A percentile compares a stretch with the other conserved stretches of the same genome.
Conservation (phyloP, 257 asterid species). For the Capsicum baccatum region DNA sequence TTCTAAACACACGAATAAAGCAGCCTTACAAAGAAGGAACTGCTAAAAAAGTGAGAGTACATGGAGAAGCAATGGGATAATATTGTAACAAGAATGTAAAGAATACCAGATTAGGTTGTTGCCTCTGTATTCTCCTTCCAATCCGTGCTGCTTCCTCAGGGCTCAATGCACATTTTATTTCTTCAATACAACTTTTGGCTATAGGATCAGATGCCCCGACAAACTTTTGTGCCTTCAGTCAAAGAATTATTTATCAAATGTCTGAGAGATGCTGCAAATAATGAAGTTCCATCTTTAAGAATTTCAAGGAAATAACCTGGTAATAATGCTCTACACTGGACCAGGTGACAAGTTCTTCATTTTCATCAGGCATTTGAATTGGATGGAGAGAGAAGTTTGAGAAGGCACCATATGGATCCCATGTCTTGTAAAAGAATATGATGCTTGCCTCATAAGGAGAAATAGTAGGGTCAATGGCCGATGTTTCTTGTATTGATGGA, state of each 20-base stretch:
- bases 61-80: not conserved
- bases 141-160: constrained; percentile 98
- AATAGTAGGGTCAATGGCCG: constrained; percentile 79
- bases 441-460: constrained; percentile 88
- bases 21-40: not conserved
- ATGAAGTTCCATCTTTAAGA: not conserved
- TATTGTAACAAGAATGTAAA: constrained; percentile 1
- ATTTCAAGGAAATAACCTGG: constrained; percentile 60
- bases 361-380: constrained; percentile 69
- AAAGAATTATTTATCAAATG: constrained; percentile 28
- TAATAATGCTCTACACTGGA: constrained; percentile 97
- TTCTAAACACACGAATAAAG: not conserved
- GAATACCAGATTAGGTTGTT: constrained; percentile 72
- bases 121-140: constrained; percentile 88
- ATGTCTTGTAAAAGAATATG: constrained; percentile 89
- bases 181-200: constrained; percentile 60
- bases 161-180: constrained; percentile 75
- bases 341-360: constrained; percentile 66
- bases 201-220: constrained; percentile 65
- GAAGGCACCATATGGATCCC: constrained; percentile 97
- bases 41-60: not conserved
- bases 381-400: constrained; percentile 96
- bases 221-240: constrained; percentile 79
- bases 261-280: constrained; percentile 22
- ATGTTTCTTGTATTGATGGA: constrained; percentile 83